Conservation (phyloP, 345 rosid genomes). For the Mangifera indica region DNA sequence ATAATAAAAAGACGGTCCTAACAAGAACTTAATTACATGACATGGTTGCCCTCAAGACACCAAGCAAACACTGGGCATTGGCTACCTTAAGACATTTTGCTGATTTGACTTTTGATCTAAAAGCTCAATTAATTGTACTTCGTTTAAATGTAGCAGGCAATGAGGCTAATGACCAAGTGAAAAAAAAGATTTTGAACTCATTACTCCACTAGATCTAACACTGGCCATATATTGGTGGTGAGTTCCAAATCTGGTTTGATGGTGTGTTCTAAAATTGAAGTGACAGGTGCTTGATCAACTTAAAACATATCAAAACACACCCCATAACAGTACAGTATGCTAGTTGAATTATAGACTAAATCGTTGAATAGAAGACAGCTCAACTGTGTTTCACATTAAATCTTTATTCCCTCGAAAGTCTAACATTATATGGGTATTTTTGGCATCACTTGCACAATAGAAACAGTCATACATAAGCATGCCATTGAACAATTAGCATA, state of each 20-base stretch:
- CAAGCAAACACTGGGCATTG: neutral
- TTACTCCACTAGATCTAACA: neutral
- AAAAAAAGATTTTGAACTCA: neutral
- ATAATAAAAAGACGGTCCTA: neutral
- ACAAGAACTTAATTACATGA: neutral
- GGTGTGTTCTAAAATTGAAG: neutral
- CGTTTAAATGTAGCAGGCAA: neutral
- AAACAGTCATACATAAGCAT: neutral
- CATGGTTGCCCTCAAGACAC: neutral
- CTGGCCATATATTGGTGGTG: neutral
- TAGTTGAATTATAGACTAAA: neutral
- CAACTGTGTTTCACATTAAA: neutral
- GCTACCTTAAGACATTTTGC: neutral
- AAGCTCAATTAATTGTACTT: neutral
- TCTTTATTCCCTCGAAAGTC: neutral
- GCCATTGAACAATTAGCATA: constrained; percentile 4
- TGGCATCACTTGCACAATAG: neutral
- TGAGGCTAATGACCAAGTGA: neutral
- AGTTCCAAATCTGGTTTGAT: neutral
- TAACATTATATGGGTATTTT: neutral
- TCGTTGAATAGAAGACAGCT: neutral
- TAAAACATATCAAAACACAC: neutral
- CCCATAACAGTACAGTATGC: neutral
- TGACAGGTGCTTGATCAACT: neutral
- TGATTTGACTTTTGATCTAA: neutral